Base-by-base conservation (phyloP, 2,329 filamentous ascomycete species). In the Juglanconis oblonga region DNA sequence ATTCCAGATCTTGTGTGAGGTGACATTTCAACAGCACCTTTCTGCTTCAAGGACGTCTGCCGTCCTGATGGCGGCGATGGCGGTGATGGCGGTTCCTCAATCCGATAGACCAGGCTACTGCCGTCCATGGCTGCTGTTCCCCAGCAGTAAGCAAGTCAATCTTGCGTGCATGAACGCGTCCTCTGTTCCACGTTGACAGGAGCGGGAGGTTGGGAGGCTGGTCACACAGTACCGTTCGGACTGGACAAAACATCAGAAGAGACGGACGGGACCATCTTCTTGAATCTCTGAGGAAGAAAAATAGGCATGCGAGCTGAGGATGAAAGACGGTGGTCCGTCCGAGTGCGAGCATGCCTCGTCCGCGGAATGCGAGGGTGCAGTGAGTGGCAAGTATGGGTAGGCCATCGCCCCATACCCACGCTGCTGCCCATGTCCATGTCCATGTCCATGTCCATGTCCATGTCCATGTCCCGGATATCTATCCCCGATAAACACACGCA, bases 1-100 rank as follows among this genome's bases (percentile, higher is more conserved):
- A 69, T 70, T 72, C 62, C 68, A 79, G 79, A 81, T 81, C 78
- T 79, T 78, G 79, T 81, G 72, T 68, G 70, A 81, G 76, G 76
- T 80, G 78, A 80, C 74, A 73, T 67, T 71, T 79, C 74, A 75
- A 70, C 70, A 70, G 66, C 66, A 68, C 66, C 63, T 66, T 58
- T 24, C 58, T 63, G 33, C 61, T 58, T 63, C 58, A 56, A 45
- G 58, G 42, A 40, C 53, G 11, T 40, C 35, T 49, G 55, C 58
- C 54, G 44, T 55, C 47, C 35, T 58, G 58, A 63, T 58, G 54
- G 54, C 58, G 38, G 51, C 38, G 47, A 57, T 52, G 29, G 36
- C 58, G 55, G 50, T 56, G 47, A 57, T 52, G 29, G 36, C 58
- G 55, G 50, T 56, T 59, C 55, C 56, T 57, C 49, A 45, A 45